Base-by-base conservation (phyloP, 164 flowering plant genomes). In the Chimonanthus praecox region DNA sequence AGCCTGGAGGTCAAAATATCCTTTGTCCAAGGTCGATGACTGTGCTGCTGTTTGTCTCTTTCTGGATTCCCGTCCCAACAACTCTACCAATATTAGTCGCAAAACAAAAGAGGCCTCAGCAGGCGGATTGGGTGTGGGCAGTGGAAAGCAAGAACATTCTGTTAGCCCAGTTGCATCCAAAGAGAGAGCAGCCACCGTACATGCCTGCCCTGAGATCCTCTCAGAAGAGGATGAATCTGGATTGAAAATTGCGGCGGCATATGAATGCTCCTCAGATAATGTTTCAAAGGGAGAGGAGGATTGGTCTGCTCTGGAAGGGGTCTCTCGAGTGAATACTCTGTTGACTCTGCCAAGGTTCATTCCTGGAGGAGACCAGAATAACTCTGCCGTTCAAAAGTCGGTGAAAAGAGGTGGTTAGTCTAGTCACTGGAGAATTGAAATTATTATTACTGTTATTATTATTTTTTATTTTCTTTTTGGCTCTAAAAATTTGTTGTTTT, bases 301-400 rank as follows among this genome's bases (percentile, higher is more conserved):
- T 2, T 90, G 95, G 94, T 88, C 88, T 11, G 98, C 97, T 2
- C 87, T 94, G 4, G 98, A 92, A 81, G 97, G 99, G 5, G 99
- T 92, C 15, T 81, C 94, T 8, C 91, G 97, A 4, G 95, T 87
- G 7, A 90, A 94, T 80, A 92, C 99, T 3, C 73, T 94, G 48
- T 44, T 92, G 82, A 88, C 83, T 45, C 83, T 94, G 72, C 99
- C 99, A 2, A 88, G 97, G 85, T 92, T 85, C 76, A 84, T 45
- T 83, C 89, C 0, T 64, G 86, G 81, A 15, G 81, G 81, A 67
- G 85, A 86, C 3, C 84, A 83, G 54, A 74, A 73, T 51, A 67
- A 73, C 69, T 78, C 81, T 73, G 74, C 68, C 76, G 45, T 11
- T 43, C 68, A 73, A 4, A 77, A 80, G 70, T 82, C 79, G 80